phyloP scores from a whole-genome alignment of 1,284 basidiomycete species.

The Rhodotorula sp. region DNA sequence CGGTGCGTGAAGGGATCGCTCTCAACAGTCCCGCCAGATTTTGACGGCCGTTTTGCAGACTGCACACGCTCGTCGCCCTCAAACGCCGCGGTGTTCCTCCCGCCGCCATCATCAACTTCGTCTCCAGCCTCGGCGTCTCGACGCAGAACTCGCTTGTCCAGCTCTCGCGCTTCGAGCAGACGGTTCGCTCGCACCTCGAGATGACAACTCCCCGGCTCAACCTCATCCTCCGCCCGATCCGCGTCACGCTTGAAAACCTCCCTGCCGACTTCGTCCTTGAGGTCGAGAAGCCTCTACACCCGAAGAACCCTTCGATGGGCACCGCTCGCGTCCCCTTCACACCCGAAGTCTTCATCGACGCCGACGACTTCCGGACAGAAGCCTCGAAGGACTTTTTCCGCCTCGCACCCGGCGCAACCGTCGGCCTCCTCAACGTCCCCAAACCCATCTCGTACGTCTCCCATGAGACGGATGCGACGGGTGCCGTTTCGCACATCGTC shows the following conservation, averaged over 20 bases:
- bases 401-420: slow-evolving; percentile 93
- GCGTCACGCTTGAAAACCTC: slow-evolving; percentile 87
- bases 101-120: slow-evolving; percentile 89
- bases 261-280: slow-evolving; percentile 78
- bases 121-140: slow-evolving; percentile 89
- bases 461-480: slow-evolving; percentile 71
- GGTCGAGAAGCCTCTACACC: slow-evolving; percentile 90
- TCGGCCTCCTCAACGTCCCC: slow-evolving; percentile 94
- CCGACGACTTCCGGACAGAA: slow-evolving; percentile 86
- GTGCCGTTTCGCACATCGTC: slow-evolving; percentile 73
- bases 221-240: slow-evolving; percentile 89
- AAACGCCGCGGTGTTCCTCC: slow-evolving; percentile 93
- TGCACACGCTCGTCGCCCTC: slow-evolving; percentile 94
- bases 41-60: slow-evolving; percentile 39
- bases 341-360: slow-evolving; percentile 86
- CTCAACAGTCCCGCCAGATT: neutral
- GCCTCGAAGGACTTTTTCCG: slow-evolving; percentile 91
- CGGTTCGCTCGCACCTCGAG: slow-evolving; percentile 86
- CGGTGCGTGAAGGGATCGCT: slow-evolving; percentile 51
- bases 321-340: slow-evolving; percentile 82
- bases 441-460: slow-evolving; percentile 90
- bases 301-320: slow-evolving; percentile 87
- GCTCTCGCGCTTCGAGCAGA: slow-evolving; percentile 83
- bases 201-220: slow-evolving; percentile 81
- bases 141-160: slow-evolving; percentile 82